A percentile compares a stretch with the other conserved stretches of the same genome.
Conservation (phyloP, 1,139 yeast genomes). For the Lipomyces yarrowii region DNA sequence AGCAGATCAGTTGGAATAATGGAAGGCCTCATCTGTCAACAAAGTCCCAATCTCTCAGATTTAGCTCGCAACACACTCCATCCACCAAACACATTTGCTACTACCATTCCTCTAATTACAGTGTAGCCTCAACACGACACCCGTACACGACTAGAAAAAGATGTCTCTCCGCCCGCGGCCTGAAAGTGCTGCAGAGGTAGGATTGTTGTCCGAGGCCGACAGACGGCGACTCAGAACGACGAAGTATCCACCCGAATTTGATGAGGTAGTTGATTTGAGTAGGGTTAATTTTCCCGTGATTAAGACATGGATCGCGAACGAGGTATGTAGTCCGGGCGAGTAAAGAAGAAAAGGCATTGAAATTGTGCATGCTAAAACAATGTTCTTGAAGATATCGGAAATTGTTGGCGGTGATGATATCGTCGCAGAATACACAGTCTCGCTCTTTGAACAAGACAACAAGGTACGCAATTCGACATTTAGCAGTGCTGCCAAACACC, state of each 20-base stretch:
- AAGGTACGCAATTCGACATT: conserved; percentile 2
- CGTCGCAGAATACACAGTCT: conserved; percentile 16
- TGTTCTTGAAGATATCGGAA: conserved; percentile 1
- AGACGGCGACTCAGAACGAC: conserved; percentile 4
- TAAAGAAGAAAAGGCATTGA: not conserved
- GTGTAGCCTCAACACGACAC: not conserved
- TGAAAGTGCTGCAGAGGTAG: not conserved
- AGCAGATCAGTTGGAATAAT: too few species aligned
- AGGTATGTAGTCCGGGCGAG: conserved; percentile 3
- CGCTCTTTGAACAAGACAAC: conserved; percentile 8
- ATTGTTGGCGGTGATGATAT: conserved; percentile 30
- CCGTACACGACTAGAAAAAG: not conserved
- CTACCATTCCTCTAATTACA: not conserved
- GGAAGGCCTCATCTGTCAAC: too few species aligned
- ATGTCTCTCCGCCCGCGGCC: not conserved
- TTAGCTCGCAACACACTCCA: too few species aligned
- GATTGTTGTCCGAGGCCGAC: conserved; percentile 11
- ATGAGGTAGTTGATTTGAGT: conserved; percentile 25
- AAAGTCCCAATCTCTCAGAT: too few species aligned
- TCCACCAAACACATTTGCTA: not conserved
- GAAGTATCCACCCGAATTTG: conserved; percentile 17
- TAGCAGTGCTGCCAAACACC: not conserved
- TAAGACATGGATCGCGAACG: conserved; percentile 32
- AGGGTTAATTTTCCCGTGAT: conserved; percentile 32
- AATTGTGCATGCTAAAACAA: too few species aligned